Evolutionary conservation across 352 stramenopile species (phyloP), one percentile per base, ranked within the genome.

Genomic region (Peronosclerospora sorghi): DNA sequence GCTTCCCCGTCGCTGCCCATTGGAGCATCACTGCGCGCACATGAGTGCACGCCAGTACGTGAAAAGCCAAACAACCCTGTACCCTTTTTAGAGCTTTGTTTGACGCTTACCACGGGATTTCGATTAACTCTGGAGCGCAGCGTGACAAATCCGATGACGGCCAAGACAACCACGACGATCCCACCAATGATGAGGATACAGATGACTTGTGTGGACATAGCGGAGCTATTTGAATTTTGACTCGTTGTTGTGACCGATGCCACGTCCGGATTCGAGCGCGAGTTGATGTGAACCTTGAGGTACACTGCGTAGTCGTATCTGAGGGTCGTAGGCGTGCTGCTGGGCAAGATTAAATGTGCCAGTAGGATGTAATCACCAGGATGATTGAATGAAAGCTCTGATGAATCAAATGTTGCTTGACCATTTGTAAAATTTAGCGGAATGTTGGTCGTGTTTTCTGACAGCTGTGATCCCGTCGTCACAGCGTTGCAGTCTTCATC

Each of bases 251-350:
- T 51, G 20, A 68, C 73, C 29, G 68, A 65, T 1, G 47, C 73
- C 4, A 58, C 62, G 1, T 54, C 64, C 8, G 51, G 48, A 35
- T 41, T 60, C 14, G 51, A 43, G 26, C 48, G 58, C 8, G 39
- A 66, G 2, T 59, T 43, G 29, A 62, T 59, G 51, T 63, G 52
- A 28, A 68, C 56, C 35, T 69, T 78, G 32, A 55, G 62, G 21
- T 65, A 86, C 42, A 66, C 55, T 10, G 76, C 76, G 39, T 79
- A 89, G 67, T 89, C 76, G 43, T 73, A 82, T 1, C 76, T 65
- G 29, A 62, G 52, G 32, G 59, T 55, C 17, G 54, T 66, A 0
- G 67, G 46, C 24, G 53, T 61, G 10, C 44, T 55, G 12, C 71
- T 73, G 0, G 76, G 71, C 10, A 89, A 37, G 15, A 82, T 67